phyloP scores from a whole-genome alignment of 148 eudicot genomes.

The Rhododendron vialii region DNA sequence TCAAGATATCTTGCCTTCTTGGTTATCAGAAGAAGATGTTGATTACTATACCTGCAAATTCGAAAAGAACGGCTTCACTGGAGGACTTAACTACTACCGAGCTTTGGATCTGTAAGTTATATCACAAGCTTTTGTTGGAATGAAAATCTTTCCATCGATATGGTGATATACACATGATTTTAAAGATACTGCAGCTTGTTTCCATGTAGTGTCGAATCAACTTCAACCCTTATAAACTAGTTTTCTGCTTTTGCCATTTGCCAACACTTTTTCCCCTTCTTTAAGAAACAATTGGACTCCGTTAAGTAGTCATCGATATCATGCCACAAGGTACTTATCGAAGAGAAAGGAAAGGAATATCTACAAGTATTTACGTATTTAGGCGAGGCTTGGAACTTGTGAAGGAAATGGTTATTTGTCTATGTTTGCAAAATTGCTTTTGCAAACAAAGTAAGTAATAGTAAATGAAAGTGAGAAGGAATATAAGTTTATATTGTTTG shows the following conservation, averaged over 20 bases:
- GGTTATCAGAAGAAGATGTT: conserved; percentile 33
- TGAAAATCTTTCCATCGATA: background rate
- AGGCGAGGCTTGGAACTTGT: background rate
- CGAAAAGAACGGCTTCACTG: conserved; percentile 34
- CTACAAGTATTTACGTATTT: no score
- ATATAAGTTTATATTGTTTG: background rate
- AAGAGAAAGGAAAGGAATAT: background rate
- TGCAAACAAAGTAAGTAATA: background rate
- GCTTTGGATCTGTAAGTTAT: conserved; percentile 17
- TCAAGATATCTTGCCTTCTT: conserved; percentile 25
- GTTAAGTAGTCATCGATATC: background rate
- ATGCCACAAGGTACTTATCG: background rate
- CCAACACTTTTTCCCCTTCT: background rate
- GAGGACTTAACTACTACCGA: conserved; percentile 37
- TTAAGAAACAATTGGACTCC: background rate
- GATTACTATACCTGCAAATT: conserved; percentile 30
- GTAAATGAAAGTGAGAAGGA: background rate
- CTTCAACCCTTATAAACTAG: background rate
- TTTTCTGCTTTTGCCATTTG: no score
- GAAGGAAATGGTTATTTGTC: background rate
- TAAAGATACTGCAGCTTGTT: background rate
- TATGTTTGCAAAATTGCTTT: background rate
- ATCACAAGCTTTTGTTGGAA: background rate
- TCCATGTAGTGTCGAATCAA: background rate
- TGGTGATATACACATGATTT: background rate